Evolutionary conservation across 2,329 filamentous ascomycete genomes (phyloP).

Genomic region (Pseudogymnoascus sp.): DNA sequence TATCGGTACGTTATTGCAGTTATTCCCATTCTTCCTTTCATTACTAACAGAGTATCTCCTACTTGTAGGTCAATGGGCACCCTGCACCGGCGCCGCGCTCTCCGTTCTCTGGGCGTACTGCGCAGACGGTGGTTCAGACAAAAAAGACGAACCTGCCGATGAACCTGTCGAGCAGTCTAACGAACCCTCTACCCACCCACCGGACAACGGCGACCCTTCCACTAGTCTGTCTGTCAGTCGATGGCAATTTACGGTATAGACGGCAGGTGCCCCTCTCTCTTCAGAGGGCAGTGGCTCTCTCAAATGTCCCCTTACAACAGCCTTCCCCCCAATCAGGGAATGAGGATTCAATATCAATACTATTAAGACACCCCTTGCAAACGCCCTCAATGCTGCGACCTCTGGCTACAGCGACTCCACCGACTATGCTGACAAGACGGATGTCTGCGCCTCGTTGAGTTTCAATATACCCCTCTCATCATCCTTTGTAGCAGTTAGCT

Average conservation of each 20-base stretch:
- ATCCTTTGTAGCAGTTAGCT: too few species aligned
- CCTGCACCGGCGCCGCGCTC: slow-evolving; percentile 48
- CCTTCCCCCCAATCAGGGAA: background rate
- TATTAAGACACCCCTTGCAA: background rate
- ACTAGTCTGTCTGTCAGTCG: too few species aligned
- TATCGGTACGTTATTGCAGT: slow-evolving; percentile 39
- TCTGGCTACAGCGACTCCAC: background rate
- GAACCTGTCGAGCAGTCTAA: background rate
- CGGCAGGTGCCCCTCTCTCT: too few species aligned
- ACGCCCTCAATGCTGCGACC: background rate
- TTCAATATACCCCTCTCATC: background rate
- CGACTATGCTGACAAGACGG: background rate
- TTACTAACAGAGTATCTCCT: background rate
- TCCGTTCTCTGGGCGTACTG: slow-evolving; percentile 44
- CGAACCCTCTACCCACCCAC: background rate
- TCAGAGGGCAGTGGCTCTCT: too few species aligned
- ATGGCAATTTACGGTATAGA: too few species aligned
- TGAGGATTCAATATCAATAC: background rate
- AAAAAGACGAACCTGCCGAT: background rate
- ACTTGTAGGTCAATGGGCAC: slow-evolving; percentile 45
- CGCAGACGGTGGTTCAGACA: background rate
- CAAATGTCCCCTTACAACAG: too few species aligned
- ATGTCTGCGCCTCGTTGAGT: background rate
- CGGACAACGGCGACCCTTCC: background rate
- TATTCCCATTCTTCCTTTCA: too few species aligned